Conservation (phyloP, 1,284 basidiomycete genomes). For the Heliocybe sulcata region DNA sequence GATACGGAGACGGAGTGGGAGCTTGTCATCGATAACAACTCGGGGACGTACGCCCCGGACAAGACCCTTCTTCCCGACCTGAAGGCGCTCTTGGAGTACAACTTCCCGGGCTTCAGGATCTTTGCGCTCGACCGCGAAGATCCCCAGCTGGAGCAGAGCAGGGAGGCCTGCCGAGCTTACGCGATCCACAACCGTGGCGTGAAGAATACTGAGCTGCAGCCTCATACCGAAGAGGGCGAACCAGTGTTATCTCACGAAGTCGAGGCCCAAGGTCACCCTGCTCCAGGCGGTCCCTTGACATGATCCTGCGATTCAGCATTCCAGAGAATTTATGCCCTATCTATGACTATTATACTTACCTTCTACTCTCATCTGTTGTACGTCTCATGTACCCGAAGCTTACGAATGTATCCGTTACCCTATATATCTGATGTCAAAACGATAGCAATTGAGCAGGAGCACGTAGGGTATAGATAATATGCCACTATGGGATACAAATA, state of each 20-base stretch:
- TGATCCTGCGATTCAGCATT: slow-evolving; percentile 2
- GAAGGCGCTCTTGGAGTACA: slow-evolving; percentile 52
- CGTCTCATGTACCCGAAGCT: not conserved
- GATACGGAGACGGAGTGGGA: slow-evolving; percentile 62
- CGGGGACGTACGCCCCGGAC: slow-evolving; percentile 69
- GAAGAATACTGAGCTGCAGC: slow-evolving; percentile 50
- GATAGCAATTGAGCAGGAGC: not conserved
- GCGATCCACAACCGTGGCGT: slow-evolving; percentile 51
- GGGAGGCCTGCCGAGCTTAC: slow-evolving; percentile 59
- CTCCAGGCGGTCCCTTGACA: slow-evolving; percentile 6
- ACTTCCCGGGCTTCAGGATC: slow-evolving; percentile 61
- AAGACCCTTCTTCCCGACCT: slow-evolving; percentile 45
- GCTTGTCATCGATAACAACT: slow-evolving; percentile 72
- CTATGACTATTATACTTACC: not conserved
- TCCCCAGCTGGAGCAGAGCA: slow-evolving; percentile 46
- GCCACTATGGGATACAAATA: slow-evolving; percentile 1
- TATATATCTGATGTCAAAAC: not conserved
- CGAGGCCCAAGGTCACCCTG: slow-evolving; percentile 4
- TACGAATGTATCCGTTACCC: not conserved
- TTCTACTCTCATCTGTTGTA: not conserved
- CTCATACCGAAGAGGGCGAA: slow-evolving; percentile 46
- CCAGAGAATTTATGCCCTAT: slow-evolving; percentile 4
- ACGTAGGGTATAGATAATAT: not conserved
- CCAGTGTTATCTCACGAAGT: slow-evolving; percentile 34
- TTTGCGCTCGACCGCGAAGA: slow-evolving; percentile 52